phyloP scores from a whole-genome alignment of 768 basidiomycete genomes.

The Chalciporus sphaerocephalus region DNA sequence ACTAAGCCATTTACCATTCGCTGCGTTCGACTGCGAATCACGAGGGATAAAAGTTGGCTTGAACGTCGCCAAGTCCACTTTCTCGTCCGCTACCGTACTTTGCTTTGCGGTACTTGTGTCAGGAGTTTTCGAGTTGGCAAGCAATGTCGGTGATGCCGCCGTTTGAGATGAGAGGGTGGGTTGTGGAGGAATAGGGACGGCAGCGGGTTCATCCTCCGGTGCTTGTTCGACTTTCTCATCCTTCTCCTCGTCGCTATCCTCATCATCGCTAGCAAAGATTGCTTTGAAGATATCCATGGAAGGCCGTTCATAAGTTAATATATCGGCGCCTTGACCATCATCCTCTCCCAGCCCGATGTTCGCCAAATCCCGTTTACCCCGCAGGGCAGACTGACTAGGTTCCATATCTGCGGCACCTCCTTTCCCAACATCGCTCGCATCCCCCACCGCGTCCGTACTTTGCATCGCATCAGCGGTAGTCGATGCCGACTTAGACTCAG shows the following conservation, averaged over 20 bases:
- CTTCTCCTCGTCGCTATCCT: slow-evolving; percentile 72
- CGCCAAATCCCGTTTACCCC: slow-evolving; percentile 54
- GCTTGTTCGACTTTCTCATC: slow-evolving; percentile 25
- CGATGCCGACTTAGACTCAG: slow-evolving; percentile 23
- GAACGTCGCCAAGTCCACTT: slow-evolving; percentile 66
- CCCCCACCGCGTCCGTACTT: slow-evolving; percentile 2
- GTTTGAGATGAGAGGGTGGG: slow-evolving; percentile 10
- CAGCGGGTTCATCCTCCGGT: slow-evolving; percentile 4
- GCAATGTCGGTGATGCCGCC: background rate
- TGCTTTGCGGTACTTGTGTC: background rate
- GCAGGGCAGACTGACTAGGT: background rate
- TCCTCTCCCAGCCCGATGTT: slow-evolving; percentile 93
- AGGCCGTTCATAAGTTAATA: slow-evolving; percentile 82
- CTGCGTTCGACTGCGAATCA: slow-evolving; percentile 37
- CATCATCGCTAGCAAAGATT: slow-evolving; percentile 94
- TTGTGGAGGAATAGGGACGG: slow-evolving; percentile 6
- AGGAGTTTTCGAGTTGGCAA: background rate
- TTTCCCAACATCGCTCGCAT: background rate
- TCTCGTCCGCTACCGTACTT: slow-evolving; percentile 8
- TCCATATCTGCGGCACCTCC: background rate
- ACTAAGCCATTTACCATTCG: slow-evolving; percentile 38
- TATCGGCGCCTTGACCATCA: slow-evolving; percentile 83
- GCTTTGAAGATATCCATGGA: slow-evolving; percentile 94
- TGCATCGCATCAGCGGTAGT: slow-evolving; percentile 13
- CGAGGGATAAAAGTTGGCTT: slow-evolving; percentile 81